Base-by-base conservation (phyloP, 805 yeast genomes). In the Candida nitratophila region DNA sequence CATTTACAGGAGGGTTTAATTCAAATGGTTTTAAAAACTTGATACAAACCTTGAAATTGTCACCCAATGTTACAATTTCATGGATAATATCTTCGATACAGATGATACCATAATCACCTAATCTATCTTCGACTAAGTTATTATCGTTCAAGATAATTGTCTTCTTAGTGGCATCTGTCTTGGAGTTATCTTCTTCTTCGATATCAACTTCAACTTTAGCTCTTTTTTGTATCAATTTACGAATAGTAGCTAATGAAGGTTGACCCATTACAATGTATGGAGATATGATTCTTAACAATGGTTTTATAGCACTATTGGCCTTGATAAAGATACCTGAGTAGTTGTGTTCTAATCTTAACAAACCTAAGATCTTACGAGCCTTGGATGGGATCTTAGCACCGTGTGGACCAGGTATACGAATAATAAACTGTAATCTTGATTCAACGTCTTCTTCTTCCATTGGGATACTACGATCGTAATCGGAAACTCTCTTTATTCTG, bases 1-100 rank as follows among this genome's bases (percentile, higher is more conserved):
- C 93, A 47, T 74, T 71, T 39, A 83, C 79, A 32, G 87, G 91
- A 31, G 81, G 72, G 49, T 74, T 81, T 55, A 86, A 70, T 54
- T 73, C 69, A 68, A 86, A 84, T 33, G 95, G 93, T 47, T 74
- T 71, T 54, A 86, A 60, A 72, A 87, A 85, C 53, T 71, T 69
- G 47, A 74, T 69, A 46, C 79, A 77, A 26, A 64, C 64, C 53
- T 79, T 77, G 69, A 86, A 86, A 48, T 73, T 66, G 22, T 78
- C 86, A 17, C 88, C 85, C 52, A 83, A 55, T 16, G 79, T 61
- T 19, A 69, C 70, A 43, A 86, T 71, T 64, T 85, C 91, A 57
- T 81, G 87, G 44, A 86, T 76, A 45, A 86, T 70, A 64, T 86
- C 95, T 67, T 86, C 93, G 17, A 83, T 74, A 76, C 95, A 86